phyloP scores from a whole-genome alignment of 345 rosid genomes.

The Citropsis articulata region DNA sequence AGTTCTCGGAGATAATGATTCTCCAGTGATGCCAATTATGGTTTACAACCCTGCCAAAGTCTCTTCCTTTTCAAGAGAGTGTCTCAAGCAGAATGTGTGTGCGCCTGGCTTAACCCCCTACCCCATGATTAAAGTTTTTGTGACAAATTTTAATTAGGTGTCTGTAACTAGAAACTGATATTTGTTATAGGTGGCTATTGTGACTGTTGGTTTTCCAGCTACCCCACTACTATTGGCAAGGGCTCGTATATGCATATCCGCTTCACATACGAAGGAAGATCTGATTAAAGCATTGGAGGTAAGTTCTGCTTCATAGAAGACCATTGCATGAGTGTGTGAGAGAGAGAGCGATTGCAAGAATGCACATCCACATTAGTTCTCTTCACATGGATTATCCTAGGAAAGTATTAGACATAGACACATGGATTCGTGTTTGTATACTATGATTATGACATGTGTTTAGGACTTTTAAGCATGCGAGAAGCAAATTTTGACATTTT shows the following conservation, averaged over 20 bases:
- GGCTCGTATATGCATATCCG: slow-evolving; percentile 83
- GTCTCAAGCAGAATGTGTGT: slow-evolving; percentile 68
- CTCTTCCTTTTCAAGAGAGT: slow-evolving; percentile 93
- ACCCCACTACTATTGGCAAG: slow-evolving; percentile 76
- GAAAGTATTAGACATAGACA: not conserved
- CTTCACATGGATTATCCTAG: not conserved
- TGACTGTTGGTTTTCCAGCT: slow-evolving; percentile 63
- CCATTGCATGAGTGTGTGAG: not conserved
- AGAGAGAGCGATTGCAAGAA: not conserved
- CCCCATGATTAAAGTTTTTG: not conserved
- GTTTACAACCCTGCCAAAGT: slow-evolving; percentile 94
- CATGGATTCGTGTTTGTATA: not conserved
- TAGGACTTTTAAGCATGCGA: not conserved
- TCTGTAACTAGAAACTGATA: not conserved
- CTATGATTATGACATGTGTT: not conserved
- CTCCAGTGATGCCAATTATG: slow-evolving; percentile 98
- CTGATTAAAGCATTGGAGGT: slow-evolving; percentile 72
- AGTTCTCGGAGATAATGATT: slow-evolving; percentile 95
- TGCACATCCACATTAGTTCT: not conserved
- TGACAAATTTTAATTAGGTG: not conserved
- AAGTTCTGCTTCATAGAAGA: not conserved
- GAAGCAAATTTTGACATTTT: not conserved
- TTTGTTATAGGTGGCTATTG: slow-evolving; percentile 51
- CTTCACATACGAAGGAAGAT: slow-evolving; percentile 73
- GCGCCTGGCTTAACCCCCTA: not conserved